Evolutionary conservation across 371 early-diverging fungal genomes (phyloP).

Genomic region (Zychaea mexicana): DNA sequence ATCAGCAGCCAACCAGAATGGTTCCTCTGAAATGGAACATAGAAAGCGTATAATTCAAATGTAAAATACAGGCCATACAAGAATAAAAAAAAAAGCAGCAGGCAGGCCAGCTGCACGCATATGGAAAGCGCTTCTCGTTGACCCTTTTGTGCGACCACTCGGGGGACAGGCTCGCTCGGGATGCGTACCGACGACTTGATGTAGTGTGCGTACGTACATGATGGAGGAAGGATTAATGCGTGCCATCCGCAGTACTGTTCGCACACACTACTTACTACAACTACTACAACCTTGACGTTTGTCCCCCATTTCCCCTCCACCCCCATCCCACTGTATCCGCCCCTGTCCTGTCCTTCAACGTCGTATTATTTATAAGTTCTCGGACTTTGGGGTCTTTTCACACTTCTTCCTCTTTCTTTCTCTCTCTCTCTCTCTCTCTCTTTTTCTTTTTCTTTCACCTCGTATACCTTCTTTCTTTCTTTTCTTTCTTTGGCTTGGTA

Average conservation of each 20-base stretch:
- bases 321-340: not conserved
- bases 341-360: too few species aligned
- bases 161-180: conserved; percentile 9
- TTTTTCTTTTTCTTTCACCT: not conserved
- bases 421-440: conserved; percentile 4
- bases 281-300: not conserved
- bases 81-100: too few species aligned
- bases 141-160: not conserved
- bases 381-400: conserved; percentile 18
- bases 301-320: too few species aligned
- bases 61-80: not conserved
- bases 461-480: not conserved
- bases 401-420: conserved; percentile 3
- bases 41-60: too few species aligned
- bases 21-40: too few species aligned
- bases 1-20: too few species aligned
- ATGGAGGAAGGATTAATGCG: too few species aligned
- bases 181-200: conserved; percentile 5
- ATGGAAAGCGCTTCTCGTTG: too few species aligned
- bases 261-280: not conserved
- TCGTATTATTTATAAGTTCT: not conserved
- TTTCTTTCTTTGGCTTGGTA: too few species aligned
- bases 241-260: not conserved
- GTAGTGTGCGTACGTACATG: too few species aligned
- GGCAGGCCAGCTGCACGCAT: too few species aligned